Evolutionary conservation across 192 early-diverging fungal genomes (phyloP).

Genomic region (Coemansia sp.): DNA sequence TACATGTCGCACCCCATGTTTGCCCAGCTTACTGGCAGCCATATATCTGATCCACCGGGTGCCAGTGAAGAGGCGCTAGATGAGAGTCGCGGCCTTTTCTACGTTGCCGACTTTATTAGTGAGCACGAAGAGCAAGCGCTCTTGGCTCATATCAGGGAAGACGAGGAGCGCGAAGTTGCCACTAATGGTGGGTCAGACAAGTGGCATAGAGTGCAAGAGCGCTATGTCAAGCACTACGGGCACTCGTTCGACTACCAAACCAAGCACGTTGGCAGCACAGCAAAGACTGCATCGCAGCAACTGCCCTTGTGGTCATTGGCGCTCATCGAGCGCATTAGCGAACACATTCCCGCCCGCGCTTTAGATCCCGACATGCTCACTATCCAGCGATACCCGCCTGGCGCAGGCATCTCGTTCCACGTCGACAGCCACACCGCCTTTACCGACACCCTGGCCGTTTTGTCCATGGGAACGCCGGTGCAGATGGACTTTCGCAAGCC

Average conservation of each 20-base stretch:
- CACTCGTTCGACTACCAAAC: slow-evolving; percentile 42
- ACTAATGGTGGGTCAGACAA: slow-evolving; percentile 9
- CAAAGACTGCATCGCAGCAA: slow-evolving; percentile 15
- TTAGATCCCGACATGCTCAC: slow-evolving; percentile 58
- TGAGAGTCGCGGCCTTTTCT: slow-evolving; percentile 21
- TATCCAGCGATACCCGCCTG: slow-evolving; percentile 58
- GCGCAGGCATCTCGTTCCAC: slow-evolving; percentile 60
- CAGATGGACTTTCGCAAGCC: slow-evolving; percentile 61
- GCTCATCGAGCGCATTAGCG: slow-evolving; percentile 17
- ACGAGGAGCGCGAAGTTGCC: slow-evolving; percentile 11
- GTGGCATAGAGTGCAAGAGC: slow-evolving; percentile 54
- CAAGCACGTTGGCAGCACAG: slow-evolving; percentile 26
- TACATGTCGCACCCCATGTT: slow-evolving; percentile 30
- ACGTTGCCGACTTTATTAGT: slow-evolving; percentile 49
- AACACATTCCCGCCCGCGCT: slow-evolving; percentile 3
- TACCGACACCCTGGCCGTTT: slow-evolving; percentile 30
- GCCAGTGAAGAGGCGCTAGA: slow-evolving; percentile 9
- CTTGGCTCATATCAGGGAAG: slow-evolving; percentile 15
- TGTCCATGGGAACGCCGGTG: slow-evolving; percentile 54
- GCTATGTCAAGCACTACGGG: slow-evolving; percentile 55
- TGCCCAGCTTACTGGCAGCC: neutral
- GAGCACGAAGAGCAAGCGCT: slow-evolving; percentile 41
- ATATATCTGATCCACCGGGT: neutral
- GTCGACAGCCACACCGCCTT: slow-evolving; percentile 56
- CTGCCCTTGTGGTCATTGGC: slow-evolving; percentile 26